Conservation (phyloP, 1,284 basidiomycete species). For the Ceratobasidium sp. region DNA sequence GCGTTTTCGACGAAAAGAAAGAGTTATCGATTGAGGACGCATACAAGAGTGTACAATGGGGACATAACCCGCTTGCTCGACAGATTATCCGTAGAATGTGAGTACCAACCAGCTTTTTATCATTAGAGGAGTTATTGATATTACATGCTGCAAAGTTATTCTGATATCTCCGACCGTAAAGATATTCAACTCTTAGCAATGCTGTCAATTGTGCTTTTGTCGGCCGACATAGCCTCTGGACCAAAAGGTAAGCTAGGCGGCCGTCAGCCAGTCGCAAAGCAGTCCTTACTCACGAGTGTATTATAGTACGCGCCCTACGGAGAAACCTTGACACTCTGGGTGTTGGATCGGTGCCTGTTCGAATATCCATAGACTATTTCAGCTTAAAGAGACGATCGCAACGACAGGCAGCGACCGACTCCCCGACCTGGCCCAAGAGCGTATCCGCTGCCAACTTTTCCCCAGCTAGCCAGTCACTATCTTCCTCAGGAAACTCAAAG, state of each 20-base stretch:
- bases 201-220: slow-evolving; percentile 40
- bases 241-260: slow-evolving; percentile 25
- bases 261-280: background rate
- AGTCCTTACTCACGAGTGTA: background rate
- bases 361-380: slow-evolving; percentile 41
- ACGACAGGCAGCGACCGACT: slow-evolving; percentile 24
- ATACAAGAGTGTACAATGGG: slow-evolving; percentile 38
- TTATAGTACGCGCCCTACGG: slow-evolving; percentile 6
- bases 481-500: slow-evolving; percentile 35
- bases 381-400: slow-evolving; percentile 32
- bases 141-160: slow-evolving; percentile 28
- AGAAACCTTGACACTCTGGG: slow-evolving; percentile 12
- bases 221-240: slow-evolving; percentile 38
- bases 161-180: slow-evolving; percentile 31
- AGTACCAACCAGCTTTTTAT: too few relatives aligned
- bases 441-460: slow-evolving; percentile 20
- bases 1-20: slow-evolving; percentile 15
- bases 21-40: slow-evolving; percentile 24
- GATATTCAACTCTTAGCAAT: slow-evolving; percentile 42
- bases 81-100: slow-evolving; percentile 24
- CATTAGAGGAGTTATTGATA: too few relatives aligned
- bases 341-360: slow-evolving; percentile 22
- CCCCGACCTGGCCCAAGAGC: slow-evolving; percentile 36
- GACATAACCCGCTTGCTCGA: slow-evolving; percentile 38
- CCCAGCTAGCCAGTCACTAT: slow-evolving; percentile 24